Evolutionary conservation across 2,329 filamentous ascomycete genomes (phyloP).

Genomic region (Xylariaceae sp.): DNA sequence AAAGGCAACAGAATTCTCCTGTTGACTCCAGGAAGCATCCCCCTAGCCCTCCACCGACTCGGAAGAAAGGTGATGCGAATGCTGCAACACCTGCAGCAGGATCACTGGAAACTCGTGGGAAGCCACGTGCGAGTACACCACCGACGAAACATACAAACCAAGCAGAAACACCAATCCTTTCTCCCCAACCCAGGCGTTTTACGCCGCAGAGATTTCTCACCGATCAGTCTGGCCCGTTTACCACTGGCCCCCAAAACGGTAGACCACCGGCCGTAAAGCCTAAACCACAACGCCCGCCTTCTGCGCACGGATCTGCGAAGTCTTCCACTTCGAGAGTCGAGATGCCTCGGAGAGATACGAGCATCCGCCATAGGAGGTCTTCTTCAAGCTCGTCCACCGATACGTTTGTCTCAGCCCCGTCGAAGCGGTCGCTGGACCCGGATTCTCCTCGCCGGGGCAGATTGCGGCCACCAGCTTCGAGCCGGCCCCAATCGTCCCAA

Average conservation of each 20-base stretch:
- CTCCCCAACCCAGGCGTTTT: conserved; percentile 19
- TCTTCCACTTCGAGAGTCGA: neutral
- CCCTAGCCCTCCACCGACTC: conserved; percentile 19
- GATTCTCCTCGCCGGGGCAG: conserved; percentile 19
- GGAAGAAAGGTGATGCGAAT: conserved; percentile 9
- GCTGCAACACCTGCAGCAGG: conserved; percentile 2
- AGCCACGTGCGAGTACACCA: conserved; percentile 16
- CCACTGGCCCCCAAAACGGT: conserved; percentile 3
- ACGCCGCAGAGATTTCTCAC: conserved; percentile 17
- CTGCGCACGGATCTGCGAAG: neutral
- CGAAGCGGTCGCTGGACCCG: conserved; percentile 24
- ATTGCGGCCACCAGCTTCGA: conserved; percentile 12
- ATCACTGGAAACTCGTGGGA: conserved; percentile 8
- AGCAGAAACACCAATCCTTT: conserved; percentile 16
- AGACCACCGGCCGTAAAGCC: conserved; percentile 9
- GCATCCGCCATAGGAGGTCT: conserved; percentile 5
- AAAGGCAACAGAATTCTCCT: neutral
- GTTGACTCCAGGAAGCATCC: conserved; percentile 11
- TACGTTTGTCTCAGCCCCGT: conserved; percentile 36
- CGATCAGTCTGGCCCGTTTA: conserved; percentile 5
- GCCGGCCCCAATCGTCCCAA: conserved; percentile 10
- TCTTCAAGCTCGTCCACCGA: conserved; percentile 36
- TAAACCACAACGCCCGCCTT: conserved; percentile 8
- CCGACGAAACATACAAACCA: conserved; percentile 14
- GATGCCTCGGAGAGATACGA: neutral